Conservation (phyloP, 1,139 yeast species). For the Hansenula sp. region DNA sequence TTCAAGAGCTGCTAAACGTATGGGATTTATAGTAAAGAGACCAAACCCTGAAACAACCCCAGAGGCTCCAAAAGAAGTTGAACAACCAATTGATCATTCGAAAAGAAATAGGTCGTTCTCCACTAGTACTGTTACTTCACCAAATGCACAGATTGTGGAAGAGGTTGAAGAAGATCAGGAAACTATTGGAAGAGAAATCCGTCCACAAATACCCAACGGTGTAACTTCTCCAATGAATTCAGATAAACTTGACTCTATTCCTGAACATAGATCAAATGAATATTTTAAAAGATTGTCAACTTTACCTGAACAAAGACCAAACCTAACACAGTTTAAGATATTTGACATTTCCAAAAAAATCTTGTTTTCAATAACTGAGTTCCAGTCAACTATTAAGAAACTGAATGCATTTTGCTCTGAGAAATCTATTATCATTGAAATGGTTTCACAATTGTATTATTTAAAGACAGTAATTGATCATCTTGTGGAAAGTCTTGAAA, state of each 20-base stretch:
- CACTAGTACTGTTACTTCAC: slow-evolving; percentile 9
- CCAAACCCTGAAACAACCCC: slow-evolving; percentile 20
- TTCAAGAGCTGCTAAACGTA: slow-evolving; percentile 60
- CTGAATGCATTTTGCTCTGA: slow-evolving; percentile 66
- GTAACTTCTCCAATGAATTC: slow-evolving; percentile 8
- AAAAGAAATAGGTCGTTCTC: slow-evolving; percentile 17
- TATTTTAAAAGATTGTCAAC: slow-evolving; percentile 70
- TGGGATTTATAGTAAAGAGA: slow-evolving; percentile 59
- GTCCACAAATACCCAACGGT: background rate
- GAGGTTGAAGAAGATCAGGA: slow-evolving; percentile 1
- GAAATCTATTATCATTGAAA: slow-evolving; percentile 53
- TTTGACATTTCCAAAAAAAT: slow-evolving; percentile 53
- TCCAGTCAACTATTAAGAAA: slow-evolving; percentile 64
- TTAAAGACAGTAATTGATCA: slow-evolving; percentile 57
- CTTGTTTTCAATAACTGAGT: slow-evolving; percentile 59
- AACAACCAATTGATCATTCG: slow-evolving; percentile 16
- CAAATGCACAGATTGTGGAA: background rate
- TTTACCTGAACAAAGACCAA: slow-evolving; percentile 44
- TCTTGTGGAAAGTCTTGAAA: slow-evolving; percentile 54
- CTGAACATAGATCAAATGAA: slow-evolving; percentile 53
- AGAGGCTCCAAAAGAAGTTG: slow-evolving; percentile 19
- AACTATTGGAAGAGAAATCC: background rate
- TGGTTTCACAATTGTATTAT: slow-evolving; percentile 50
- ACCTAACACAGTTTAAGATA: slow-evolving; percentile 23
- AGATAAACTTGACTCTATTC: slow-evolving; percentile 13